A percentile compares a stretch with the other conserved stretches of the same genome.
These are phyloP conservation scores for Dunaliella primolecta DNA, from an alignment of 139 green algal species.

Conservation along the genomic window DNA sequence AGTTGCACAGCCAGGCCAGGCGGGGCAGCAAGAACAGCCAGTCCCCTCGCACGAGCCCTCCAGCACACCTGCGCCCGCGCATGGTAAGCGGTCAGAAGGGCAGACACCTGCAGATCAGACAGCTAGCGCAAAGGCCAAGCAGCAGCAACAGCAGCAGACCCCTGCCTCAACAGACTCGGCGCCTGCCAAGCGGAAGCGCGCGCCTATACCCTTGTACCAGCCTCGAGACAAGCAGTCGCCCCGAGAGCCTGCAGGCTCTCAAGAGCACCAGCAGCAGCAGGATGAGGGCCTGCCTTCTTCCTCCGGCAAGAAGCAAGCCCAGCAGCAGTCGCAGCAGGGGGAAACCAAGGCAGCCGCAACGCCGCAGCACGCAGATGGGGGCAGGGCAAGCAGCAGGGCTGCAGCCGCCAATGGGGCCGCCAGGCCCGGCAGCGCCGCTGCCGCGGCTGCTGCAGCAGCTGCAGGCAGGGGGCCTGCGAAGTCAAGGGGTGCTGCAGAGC, in stretches of 20 bases:
- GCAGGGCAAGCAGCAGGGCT: not conserved
- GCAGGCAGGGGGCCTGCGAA: not conserved
- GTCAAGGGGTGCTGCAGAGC: no score
- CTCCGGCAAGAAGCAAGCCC: not conserved
- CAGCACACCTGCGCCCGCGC: not conserved
- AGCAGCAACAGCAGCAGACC: not conserved
- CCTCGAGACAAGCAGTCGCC: not conserved
- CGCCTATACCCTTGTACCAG: constrained; percentile 7
- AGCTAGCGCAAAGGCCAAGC: not conserved
- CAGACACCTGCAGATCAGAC: not conserved
- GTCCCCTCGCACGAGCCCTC: no score
- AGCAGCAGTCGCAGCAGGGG: constrained; percentile 3
- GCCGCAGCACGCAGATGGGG: no score
- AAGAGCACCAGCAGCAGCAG: not conserved
- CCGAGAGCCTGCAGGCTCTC: not conserved
- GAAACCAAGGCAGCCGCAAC: not conserved
- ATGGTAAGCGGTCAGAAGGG: no score
- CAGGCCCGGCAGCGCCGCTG: not conserved
- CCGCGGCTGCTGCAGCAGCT: not conserved
- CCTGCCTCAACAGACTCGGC: not conserved
- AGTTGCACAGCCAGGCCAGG: not conserved
- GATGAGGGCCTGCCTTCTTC: not conserved
- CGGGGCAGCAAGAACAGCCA: not conserved
- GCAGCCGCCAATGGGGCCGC: not conserved
- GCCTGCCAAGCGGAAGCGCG: not conserved